Conservation (phyloP, 257 asterid genomes). For the Fraxinus anomala region DNA sequence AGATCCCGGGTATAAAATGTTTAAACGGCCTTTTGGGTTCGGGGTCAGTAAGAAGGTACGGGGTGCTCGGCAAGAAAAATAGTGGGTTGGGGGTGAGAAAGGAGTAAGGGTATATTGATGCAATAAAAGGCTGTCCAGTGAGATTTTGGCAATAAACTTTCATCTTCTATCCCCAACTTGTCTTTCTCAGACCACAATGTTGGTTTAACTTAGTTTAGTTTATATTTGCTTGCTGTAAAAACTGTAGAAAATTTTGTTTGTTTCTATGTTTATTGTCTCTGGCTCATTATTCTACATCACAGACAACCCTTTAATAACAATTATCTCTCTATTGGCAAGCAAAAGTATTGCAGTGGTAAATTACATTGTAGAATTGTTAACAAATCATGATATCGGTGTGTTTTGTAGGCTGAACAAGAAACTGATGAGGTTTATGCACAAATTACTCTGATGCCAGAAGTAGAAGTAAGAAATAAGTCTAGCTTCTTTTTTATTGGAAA, state of each 20-base stretch:
- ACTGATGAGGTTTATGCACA: conserved; percentile 60
- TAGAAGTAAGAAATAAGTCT: conserved; percentile 38
- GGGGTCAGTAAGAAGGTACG: no score
- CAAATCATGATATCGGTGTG: neutral
- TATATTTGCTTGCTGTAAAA: neutral
- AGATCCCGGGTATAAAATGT: neutral
- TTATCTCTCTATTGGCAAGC: neutral
- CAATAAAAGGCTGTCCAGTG: neutral
- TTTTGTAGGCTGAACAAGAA: conserved; percentile 50
- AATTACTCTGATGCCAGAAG: conserved; percentile 48
- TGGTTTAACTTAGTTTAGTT: neutral
- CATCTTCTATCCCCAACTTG: neutral
- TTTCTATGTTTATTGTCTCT: neutral
- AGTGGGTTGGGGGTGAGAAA: no score
- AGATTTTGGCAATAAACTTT: neutral
- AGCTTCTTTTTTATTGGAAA: neutral
- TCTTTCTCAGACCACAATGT: neutral
- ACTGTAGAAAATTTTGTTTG: neutral
- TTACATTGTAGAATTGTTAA: neutral
- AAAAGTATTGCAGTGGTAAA: neutral
- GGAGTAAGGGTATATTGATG: neutral
- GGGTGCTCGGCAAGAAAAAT: no score
- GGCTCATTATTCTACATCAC: neutral
- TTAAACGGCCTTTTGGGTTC: no score
- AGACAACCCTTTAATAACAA: neutral